A percentile compares a stretch with the other conserved stretches of the same genome.
Evolutionary conservation across 148 eudicot species (phyloP).

Genomic region (Amaranthus palmeri): DNA sequence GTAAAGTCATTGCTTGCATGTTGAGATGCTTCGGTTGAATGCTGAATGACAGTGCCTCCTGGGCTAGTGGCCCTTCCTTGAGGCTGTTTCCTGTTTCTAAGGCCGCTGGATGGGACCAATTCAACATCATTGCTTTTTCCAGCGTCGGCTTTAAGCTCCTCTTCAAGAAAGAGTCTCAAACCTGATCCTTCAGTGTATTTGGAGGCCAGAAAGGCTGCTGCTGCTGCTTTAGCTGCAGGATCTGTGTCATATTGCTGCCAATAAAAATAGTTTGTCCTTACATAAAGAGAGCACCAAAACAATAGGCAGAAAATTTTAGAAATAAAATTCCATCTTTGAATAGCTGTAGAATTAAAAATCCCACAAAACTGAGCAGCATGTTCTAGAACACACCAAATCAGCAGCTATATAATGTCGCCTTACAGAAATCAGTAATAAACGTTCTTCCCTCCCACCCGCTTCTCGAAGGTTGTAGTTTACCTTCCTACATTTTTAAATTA

Average conservation of each 20-base stretch:
- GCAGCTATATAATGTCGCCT: too few species aligned
- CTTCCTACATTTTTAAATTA: too few species aligned
- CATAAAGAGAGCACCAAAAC: background rate
- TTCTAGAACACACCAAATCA: too few species aligned
- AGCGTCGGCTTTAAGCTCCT: constrained; percentile 38
- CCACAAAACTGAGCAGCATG: too few species aligned
- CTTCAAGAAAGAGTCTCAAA: constrained; percentile 59
- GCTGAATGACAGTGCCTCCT: constrained; percentile 32
- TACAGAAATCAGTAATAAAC: too few species aligned
- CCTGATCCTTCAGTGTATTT: constrained; percentile 90
- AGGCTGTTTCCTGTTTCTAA: constrained; percentile 65
- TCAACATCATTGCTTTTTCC: constrained; percentile 74
- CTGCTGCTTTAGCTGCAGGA: constrained; percentile 97
- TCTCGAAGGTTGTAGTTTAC: too few species aligned
- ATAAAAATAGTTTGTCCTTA: constrained; percentile 3
- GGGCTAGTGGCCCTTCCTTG: constrained; percentile 37
- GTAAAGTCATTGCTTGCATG: constrained; percentile 34
- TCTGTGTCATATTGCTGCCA: constrained; percentile 91
- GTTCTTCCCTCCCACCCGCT: too few species aligned
- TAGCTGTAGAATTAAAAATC: background rate
- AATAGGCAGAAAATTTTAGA: background rate
- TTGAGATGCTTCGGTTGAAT: constrained; percentile 34
- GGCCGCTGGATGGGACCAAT: constrained; percentile 49
- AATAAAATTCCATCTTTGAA: background rate
- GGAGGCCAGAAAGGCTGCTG: constrained; percentile 86